A percentile compares a stretch with the other conserved stretches of the same genome.
Evolutionary conservation across 129 eudicot species (phyloP).

Genomic region (Chrysanthemum lavandulifolium): DNA sequence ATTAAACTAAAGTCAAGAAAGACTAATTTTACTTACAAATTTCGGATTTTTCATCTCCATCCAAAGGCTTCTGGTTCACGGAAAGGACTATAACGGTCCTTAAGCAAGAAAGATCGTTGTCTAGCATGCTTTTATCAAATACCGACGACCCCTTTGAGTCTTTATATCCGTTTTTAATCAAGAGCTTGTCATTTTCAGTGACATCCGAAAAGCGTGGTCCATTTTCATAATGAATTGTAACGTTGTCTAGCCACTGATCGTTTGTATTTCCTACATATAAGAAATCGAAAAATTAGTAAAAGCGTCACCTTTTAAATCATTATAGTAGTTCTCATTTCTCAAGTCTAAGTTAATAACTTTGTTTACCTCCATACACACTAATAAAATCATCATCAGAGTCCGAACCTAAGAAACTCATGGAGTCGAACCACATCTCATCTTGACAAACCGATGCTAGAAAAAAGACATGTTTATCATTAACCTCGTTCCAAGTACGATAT

Average conservation of each 20-base stretch:
- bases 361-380: constrained; percentile 62
- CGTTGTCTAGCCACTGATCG: constrained; percentile 13
- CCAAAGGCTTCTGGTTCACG: constrained; percentile 26
- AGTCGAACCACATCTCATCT: constrained; percentile 86
- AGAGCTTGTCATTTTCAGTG: constrained; percentile 31
- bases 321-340: not conserved
- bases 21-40: constrained; percentile 35
- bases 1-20: not conserved
- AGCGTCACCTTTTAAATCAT: not conserved
- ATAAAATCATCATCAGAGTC: constrained; percentile 80
- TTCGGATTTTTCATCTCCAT: constrained; percentile 30
- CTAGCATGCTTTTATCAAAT: constrained; percentile 15
- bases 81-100: constrained; percentile 30
- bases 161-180: constrained; percentile 26
- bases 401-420: constrained; percentile 61
- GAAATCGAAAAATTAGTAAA: constrained; percentile 28
- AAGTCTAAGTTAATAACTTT: not conserved
- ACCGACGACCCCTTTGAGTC: constrained; percentile 29
- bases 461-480: constrained; percentile 14
- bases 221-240: constrained; percentile 19
- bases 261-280: constrained; percentile 23
- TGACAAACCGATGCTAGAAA: constrained; percentile 36
- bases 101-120: constrained; percentile 20
- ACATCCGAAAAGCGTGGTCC: constrained; percentile 5
- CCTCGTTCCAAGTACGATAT: constrained; percentile 14